Percentiles rank a stretch among this genome's conserved stretches.
Evolutionary conservation across 352 stramenopile genomes (phyloP).

Genomic region (Phytopythium sindhum): DNA sequence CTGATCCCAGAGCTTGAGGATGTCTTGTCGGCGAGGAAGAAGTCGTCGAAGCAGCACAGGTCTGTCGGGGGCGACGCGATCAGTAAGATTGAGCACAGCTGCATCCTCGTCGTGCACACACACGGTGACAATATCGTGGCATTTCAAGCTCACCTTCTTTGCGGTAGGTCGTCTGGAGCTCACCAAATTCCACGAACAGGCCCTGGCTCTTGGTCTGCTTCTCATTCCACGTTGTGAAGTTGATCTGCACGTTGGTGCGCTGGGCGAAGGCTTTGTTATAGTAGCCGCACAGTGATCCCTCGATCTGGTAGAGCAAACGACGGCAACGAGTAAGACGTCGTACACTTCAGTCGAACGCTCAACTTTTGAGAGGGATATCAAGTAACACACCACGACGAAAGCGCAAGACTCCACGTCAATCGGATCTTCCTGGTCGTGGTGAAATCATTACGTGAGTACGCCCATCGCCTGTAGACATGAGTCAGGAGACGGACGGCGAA

Average conservation of each 20-base stretch:
- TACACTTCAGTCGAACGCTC: no score
- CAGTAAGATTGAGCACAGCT: neutral
- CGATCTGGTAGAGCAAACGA: conserved; percentile 27
- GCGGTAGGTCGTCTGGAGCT: conserved; percentile 54
- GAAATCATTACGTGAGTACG: no score
- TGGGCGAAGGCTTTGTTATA: conserved; percentile 61
- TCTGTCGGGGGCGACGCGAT: conserved; percentile 15
- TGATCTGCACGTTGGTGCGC: conserved; percentile 26
- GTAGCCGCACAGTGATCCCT: conserved; percentile 69
- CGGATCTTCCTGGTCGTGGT: conserved; percentile 35
- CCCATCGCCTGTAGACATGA: neutral
- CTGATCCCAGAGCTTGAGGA: neutral
- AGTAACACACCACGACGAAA: conserved; percentile 39
- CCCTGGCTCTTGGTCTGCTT: conserved; percentile 36
- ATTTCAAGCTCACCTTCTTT: conserved; percentile 29
- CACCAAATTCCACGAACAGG: conserved; percentile 62
- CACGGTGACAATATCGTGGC: no score
- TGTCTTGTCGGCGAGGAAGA: conserved; percentile 20
- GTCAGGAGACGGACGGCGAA: neutral
- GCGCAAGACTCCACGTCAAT: conserved; percentile 34
- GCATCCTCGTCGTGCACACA: neutral
- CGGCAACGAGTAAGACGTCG: neutral
- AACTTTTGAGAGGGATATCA: neutral
- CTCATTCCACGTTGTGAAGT: conserved; percentile 49
- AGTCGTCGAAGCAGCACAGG: conserved; percentile 58